Evolutionary conservation across 139 green algal species (phyloP).

Genomic region (Chlorella vulgaris): DNA sequence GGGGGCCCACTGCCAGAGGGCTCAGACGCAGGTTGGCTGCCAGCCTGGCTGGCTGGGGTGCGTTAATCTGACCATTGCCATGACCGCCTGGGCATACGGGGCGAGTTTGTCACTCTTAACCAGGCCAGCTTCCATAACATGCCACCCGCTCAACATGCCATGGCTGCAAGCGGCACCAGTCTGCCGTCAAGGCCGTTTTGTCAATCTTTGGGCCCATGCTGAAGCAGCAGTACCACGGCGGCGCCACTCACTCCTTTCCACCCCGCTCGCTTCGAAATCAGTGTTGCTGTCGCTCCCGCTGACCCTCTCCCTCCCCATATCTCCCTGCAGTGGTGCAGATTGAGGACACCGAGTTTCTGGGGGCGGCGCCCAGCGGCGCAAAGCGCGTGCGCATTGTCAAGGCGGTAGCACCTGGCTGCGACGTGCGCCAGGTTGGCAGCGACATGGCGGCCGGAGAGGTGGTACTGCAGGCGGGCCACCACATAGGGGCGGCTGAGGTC

Average conservation of each 20-base stretch:
- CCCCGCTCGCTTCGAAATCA: too few species aligned
- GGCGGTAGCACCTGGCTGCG: constrained; percentile 32
- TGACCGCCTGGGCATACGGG: not conserved
- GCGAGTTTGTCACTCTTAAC: too few species aligned
- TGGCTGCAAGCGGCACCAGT: too few species aligned
- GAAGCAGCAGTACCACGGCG: too few species aligned
- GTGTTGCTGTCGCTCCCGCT: too few species aligned
- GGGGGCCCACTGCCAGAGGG: constrained; percentile 60
- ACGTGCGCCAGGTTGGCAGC: constrained; percentile 63
- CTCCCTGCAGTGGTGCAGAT: constrained; percentile 55
- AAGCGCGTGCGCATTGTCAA: constrained; percentile 69
- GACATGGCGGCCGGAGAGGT: constrained; percentile 76
- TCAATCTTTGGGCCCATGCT: too few species aligned
- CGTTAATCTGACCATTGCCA: not conserved
- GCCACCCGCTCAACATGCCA: too few species aligned
- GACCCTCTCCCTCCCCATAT: not conserved
- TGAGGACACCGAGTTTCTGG: constrained; percentile 76
- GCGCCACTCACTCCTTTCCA: not conserved
- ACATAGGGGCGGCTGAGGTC: constrained; percentile 81
- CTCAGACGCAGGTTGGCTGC: constrained; percentile 50
- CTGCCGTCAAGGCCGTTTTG: too few species aligned
- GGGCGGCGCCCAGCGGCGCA: constrained; percentile 18
- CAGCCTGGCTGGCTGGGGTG: not conserved
- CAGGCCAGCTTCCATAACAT: too few species aligned
- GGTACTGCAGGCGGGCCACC: constrained; percentile 75